Evolutionary conservation across 2,329 filamentous ascomycete species (phyloP).

Genomic region (Ascochyta rabiei): DNA sequence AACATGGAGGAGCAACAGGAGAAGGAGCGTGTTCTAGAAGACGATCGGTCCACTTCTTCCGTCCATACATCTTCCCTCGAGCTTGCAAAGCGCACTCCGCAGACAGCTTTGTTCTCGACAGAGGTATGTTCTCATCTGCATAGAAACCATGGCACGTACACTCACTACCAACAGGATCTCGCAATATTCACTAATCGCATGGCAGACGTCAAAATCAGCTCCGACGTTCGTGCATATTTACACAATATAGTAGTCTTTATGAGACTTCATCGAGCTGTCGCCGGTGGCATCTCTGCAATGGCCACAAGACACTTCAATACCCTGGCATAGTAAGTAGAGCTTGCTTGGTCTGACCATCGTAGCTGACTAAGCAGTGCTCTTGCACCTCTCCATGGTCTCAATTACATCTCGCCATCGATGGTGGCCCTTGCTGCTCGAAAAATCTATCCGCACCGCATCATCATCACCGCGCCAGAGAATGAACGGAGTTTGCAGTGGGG

Average conservation of each 20-base stretch:
- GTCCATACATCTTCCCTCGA: conserved; percentile 39
- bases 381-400: conserved; percentile 78
- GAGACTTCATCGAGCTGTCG: conserved; percentile 83
- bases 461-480: conserved; percentile 69
- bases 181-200: conserved; percentile 65
- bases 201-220: conserved; percentile 66
- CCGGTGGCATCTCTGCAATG: conserved; percentile 74
- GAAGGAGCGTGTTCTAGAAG: conserved; percentile 29
- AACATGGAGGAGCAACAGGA: conserved; percentile 68
- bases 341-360: not conserved
- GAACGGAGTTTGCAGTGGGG: conserved; percentile 95
- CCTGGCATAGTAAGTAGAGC: conserved; percentile 61
- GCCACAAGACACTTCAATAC: conserved; percentile 79
- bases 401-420: conserved; percentile 83
- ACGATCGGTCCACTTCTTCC: conserved; percentile 45
- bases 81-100: conserved; percentile 20
- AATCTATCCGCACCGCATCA: conserved; percentile 84
- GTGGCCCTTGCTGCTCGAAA: conserved; percentile 83
- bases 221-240: conserved; percentile 82
- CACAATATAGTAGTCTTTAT: conserved; percentile 88
- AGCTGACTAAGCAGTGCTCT: conserved; percentile 60
- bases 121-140: conserved; percentile 45
- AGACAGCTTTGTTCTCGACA: conserved; percentile 50
- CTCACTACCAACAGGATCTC: conserved; percentile 54
- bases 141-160: not conserved